phyloP scores from a whole-genome alignment of 805 yeast genomes.

The Sugiyamaella chiloensis region DNA sequence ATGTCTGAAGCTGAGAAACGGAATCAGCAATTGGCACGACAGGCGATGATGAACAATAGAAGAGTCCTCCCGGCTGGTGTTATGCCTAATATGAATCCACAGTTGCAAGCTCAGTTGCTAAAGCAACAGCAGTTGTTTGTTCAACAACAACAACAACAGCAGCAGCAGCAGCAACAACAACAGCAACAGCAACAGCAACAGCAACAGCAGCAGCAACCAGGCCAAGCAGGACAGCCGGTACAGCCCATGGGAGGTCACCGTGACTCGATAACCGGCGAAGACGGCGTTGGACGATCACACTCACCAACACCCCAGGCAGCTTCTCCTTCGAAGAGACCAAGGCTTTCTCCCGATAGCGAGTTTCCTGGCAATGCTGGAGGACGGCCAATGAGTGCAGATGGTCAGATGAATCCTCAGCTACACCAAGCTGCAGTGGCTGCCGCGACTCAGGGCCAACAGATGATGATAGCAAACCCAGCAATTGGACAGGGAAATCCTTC shows the following conservation, averaged over 20 bases:
- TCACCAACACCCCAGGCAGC: conserved; percentile 29
- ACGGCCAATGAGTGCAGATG: conserved; percentile 19
- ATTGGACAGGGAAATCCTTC: conserved; percentile 21
- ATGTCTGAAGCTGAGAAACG: conserved; percentile 29
- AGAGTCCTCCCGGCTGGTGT: conserved; percentile 19
- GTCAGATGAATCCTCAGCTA: conserved; percentile 22
- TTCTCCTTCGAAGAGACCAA: conserved; percentile 36
- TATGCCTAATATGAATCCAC: conserved; percentile 22
- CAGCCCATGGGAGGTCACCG: conserved; percentile 15
- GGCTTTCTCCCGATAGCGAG: conserved; percentile 35
- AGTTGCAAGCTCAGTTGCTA: conserved; percentile 22
- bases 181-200: conserved; percentile 13
- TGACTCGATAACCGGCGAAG: conserved; percentile 14
- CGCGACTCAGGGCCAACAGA: conserved; percentile 26
- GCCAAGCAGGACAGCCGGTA: conserved; percentile 16
- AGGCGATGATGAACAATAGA: conserved; percentile 29
- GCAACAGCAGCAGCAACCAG: conserved; percentile 16
- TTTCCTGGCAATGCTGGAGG: conserved; percentile 13
- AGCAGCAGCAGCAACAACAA: conserved; percentile 19
- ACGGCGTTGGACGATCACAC: conserved; percentile 21
- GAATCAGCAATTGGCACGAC: conserved; percentile 30
- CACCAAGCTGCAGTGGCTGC: conserved; percentile 31
- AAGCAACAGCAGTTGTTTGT: conserved; percentile 28
- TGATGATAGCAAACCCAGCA: conserved; percentile 17
- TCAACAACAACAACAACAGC: conserved; percentile 29